A percentile compares a stretch with the other conserved stretches of the same genome.
These are phyloP conservation scores for Phialocephala sp. DNA, from an alignment of 2,329 filamentous ascomycete genomes.

Conservation along the genomic window DNA sequence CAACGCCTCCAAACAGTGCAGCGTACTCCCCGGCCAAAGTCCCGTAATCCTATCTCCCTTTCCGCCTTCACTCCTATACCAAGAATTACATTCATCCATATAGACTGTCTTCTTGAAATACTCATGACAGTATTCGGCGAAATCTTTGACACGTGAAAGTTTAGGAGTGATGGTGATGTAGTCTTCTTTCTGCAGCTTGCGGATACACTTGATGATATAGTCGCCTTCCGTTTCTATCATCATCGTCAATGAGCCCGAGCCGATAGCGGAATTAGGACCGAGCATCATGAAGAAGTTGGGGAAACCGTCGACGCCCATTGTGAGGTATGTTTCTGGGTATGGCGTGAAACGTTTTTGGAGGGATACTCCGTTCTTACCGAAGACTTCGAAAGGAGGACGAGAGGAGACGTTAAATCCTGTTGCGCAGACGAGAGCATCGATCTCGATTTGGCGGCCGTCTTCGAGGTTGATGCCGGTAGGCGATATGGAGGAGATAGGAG, in stretches of 20 bases:
- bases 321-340: conserved; percentile 40
- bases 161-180: conserved; percentile 52
- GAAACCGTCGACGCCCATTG: conserved; percentile 34
- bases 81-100: conserved; percentile 46
- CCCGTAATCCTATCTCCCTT: conserved; percentile 48
- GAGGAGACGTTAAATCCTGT: conserved; percentile 44
- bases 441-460: conserved; percentile 35
- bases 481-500: conserved; percentile 52
- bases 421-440: conserved; percentile 49
- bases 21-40: conserved; percentile 47
- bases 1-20: conserved; percentile 52
- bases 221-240: conserved; percentile 38
- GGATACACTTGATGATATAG: conserved; percentile 39
- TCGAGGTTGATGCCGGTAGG: conserved; percentile 43
- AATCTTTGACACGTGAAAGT: conserved; percentile 54
- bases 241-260: conserved; percentile 35
- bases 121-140: conserved; percentile 52
- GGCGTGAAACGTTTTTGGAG: conserved; percentile 40
- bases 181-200: conserved; percentile 52
- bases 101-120: conserved; percentile 62
- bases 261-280: conserved; percentile 39
- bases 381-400: conserved; percentile 37
- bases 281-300: conserved; percentile 43
- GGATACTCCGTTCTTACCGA: conserved; percentile 32
- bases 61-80: conserved; percentile 44